Percentiles rank a stretch among this genome's conserved stretches.
Conservation (phyloP, 306 rosid species). For the Sechiopsis laciniata region DNA sequence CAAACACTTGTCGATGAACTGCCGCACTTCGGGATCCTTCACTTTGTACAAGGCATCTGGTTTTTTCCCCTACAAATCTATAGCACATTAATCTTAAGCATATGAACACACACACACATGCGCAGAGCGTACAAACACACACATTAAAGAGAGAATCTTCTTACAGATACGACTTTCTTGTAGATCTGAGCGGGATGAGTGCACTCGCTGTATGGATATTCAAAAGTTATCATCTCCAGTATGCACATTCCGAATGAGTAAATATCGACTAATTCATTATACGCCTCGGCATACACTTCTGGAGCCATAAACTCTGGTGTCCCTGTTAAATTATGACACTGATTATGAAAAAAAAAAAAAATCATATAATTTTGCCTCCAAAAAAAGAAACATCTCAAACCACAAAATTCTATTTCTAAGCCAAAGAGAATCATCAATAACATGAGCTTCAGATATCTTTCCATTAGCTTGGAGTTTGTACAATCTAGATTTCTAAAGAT, state of each 20-base stretch:
- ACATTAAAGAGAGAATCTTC: conserved; percentile 27
- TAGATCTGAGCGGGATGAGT: conserved; percentile 91
- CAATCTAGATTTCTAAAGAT: neutral
- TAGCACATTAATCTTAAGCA: conserved; percentile 24
- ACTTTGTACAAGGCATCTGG: conserved; percentile 89
- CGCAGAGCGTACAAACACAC: neutral
- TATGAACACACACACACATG: neutral
- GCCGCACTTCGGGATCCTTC: conserved; percentile 72
- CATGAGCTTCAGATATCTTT: conserved; percentile 4
- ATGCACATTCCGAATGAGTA: conserved; percentile 96
- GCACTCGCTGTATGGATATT: conserved; percentile 95
- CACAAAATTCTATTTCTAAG: neutral
- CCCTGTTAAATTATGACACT: conserved; percentile 36
- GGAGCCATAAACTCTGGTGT: conserved; percentile 99
- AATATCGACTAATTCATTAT: conserved; percentile 85
- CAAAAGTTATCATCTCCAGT: conserved; percentile 89
- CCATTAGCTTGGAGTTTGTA: neutral
- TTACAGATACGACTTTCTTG: conserved; percentile 93
- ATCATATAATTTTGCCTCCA: neutral
- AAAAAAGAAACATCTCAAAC: neutral
- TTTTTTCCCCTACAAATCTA: conserved; percentile 62
- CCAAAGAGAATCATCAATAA: neutral
- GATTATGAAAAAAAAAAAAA: neutral
- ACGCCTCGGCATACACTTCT: conserved; percentile 85
- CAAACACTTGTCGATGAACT: conserved; percentile 79